Conservation (phyloP, 768 basidiomycete species). For the Tephrocybe sp. region DNA sequence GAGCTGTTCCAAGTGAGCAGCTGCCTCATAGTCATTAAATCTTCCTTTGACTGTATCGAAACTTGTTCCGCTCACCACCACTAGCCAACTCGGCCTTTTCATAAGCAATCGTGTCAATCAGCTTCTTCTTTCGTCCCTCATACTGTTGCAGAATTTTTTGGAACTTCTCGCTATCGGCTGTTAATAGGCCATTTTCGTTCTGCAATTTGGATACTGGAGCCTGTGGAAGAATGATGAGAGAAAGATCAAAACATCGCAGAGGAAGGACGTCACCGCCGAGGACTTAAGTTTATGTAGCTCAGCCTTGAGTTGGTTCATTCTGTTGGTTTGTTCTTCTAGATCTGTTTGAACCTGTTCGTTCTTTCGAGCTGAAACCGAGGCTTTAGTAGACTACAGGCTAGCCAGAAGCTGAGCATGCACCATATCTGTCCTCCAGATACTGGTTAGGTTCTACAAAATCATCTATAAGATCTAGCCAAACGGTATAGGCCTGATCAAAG, state of each 20-base stretch:
- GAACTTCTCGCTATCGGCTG: conserved; percentile 77
- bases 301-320: conserved; percentile 43
- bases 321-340: conserved; percentile 55
- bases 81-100: conserved; percentile 64
- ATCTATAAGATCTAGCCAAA: conserved; percentile 69
- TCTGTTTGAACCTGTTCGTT: conserved; percentile 68
- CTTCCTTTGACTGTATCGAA: not conserved
- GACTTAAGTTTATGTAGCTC: conserved; percentile 61
- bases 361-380: conserved; percentile 52
- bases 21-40: conserved; percentile 33
- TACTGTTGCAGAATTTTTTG: conserved; percentile 72
- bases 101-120: conserved; percentile 63
- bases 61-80: conserved; percentile 40
- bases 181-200: conserved; percentile 61
- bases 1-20: conserved; percentile 59
- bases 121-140: conserved; percentile 66
- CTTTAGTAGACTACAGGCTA: conserved; percentile 1
- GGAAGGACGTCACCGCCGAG: conserved; percentile 49
- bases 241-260: not conserved
- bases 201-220: conserved; percentile 64
- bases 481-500: conserved; percentile 62
- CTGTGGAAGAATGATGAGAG: conserved; percentile 28
- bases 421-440: conserved; percentile 72
- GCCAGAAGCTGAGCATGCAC: conserved; percentile 37
- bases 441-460: conserved; percentile 70